phyloP scores from a whole-genome alignment of 768 basidiomycete species.

The Lentinula aciculospora region DNA sequence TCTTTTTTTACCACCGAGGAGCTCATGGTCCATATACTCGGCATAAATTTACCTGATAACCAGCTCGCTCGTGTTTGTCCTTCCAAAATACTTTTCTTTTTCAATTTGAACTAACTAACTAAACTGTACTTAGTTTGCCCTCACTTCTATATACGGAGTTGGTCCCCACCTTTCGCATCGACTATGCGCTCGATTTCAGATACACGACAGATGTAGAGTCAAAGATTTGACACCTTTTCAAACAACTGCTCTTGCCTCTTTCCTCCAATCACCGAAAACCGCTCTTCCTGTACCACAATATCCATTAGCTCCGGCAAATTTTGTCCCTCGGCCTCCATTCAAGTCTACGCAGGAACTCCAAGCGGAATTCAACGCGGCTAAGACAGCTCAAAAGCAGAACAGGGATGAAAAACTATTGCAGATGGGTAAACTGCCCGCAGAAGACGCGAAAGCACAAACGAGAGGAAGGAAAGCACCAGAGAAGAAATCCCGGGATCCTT shows the following conservation, averaged over 20 bases:
- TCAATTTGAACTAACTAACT: neutral
- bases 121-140: slow-evolving; percentile 59
- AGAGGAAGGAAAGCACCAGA: slow-evolving; percentile 5
- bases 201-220: slow-evolving; percentile 82
- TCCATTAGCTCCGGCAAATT: slow-evolving; percentile 56
- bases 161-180: slow-evolving; percentile 69
- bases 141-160: slow-evolving; percentile 88
- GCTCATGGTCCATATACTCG: slow-evolving; percentile 84
- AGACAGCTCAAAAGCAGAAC: slow-evolving; percentile 18
- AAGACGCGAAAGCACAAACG: neutral
- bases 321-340: slow-evolving; percentile 41
- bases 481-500: slow-evolving; percentile 41
- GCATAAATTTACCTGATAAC: slow-evolving; percentile 74
- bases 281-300: slow-evolving; percentile 59
- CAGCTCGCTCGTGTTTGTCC: slow-evolving; percentile 66
- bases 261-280: slow-evolving; percentile 85
- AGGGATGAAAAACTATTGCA: slow-evolving; percentile 16
- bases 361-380: slow-evolving; percentile 28
- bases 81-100: neutral
- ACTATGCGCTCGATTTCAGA: slow-evolving; percentile 87
- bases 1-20: neutral
- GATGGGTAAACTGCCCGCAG: neutral
- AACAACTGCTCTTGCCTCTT: slow-evolving; percentile 88
- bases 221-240: slow-evolving; percentile 80
- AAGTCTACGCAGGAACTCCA: slow-evolving; percentile 33